Percentiles rank a stretch among this genome's conserved stretches.
These are phyloP conservation scores for Epichloe typhina DNA, from an alignment of 2,329 filamentous ascomycete genomes.

Conservation along the genomic window DNA sequence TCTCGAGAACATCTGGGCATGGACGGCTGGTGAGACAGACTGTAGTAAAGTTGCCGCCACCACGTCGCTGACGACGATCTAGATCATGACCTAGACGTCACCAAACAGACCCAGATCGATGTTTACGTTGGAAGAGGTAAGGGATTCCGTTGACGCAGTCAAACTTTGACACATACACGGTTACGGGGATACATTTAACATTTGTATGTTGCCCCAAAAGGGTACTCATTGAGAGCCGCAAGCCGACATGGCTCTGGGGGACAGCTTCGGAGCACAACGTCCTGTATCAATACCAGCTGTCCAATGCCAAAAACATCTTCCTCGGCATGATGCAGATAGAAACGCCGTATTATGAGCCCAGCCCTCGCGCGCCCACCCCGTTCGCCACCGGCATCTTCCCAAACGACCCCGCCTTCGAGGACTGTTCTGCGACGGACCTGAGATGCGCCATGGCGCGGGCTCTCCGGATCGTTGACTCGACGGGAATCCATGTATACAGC, in stretches of 20 bases:
- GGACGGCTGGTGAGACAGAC: constrained; percentile 50
- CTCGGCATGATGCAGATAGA: constrained; percentile 56
- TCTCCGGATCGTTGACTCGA: not conserved
- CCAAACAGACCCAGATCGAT: constrained; percentile 14
- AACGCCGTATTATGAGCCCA: constrained; percentile 27
- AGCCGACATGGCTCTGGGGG: constrained; percentile 16
- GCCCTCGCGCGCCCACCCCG: constrained; percentile 10
- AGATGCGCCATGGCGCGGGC: not conserved
- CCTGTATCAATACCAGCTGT: constrained; percentile 35
- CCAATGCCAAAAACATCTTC: constrained; percentile 33
- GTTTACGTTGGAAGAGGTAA: constrained; percentile 23
- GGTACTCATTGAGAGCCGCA: constrained; percentile 16
- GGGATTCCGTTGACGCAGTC: no score
- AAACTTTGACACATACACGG: no score
- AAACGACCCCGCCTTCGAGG: constrained; percentile 1
- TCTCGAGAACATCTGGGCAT: constrained; percentile 45
- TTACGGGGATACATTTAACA: no score
- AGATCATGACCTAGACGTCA: not conserved
- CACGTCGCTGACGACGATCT: not conserved
- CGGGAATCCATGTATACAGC: not conserved
- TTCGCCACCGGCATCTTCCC: constrained; percentile 5
- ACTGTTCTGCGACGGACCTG: not conserved
- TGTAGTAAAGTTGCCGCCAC: no score
- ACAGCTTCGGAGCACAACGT: constrained; percentile 32
- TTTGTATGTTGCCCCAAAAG: not conserved